phyloP scores from a whole-genome alignment of 495 filamentous ascomycete genomes.

The Tuber aestivum region DNA sequence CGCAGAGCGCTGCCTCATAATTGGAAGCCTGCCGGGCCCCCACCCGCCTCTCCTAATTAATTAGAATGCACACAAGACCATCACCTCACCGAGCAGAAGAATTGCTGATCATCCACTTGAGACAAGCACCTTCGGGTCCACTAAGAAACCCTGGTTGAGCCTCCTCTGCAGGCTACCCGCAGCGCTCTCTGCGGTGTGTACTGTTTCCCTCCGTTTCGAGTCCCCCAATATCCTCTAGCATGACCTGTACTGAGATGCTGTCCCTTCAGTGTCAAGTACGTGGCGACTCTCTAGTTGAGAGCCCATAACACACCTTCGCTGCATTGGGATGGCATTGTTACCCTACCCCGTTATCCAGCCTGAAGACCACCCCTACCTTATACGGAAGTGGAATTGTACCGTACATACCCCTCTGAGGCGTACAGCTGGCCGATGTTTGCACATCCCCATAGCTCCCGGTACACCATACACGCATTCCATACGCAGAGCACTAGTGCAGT shows the following conservation, averaged over 20 bases:
- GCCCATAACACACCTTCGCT: background rate
- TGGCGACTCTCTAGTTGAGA: background rate
- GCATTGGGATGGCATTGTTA: background rate
- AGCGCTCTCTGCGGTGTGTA: background rate
- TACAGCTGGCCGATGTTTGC: background rate
- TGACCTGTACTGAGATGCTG: background rate
- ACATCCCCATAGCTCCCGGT: background rate
- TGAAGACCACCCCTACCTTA: background rate
- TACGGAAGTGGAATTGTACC: no score
- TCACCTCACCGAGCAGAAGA: background rate
- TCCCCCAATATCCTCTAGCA: background rate
- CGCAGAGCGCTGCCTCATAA: background rate
- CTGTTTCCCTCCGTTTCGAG: background rate
- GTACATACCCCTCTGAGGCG: background rate
- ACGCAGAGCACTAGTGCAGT: background rate
- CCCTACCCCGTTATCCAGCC: background rate
- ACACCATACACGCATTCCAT: background rate
- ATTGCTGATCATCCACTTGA: background rate
- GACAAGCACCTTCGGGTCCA: background rate
- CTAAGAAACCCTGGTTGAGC: background rate
- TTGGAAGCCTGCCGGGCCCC: background rate
- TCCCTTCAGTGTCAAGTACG: background rate
- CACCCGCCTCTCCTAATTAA: background rate
- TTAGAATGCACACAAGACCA: background rate
- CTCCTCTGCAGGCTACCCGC: background rate